Base-by-base conservation (phyloP, 371 early-diverging fungal species). In the Zancudomyces culisetae region DNA sequence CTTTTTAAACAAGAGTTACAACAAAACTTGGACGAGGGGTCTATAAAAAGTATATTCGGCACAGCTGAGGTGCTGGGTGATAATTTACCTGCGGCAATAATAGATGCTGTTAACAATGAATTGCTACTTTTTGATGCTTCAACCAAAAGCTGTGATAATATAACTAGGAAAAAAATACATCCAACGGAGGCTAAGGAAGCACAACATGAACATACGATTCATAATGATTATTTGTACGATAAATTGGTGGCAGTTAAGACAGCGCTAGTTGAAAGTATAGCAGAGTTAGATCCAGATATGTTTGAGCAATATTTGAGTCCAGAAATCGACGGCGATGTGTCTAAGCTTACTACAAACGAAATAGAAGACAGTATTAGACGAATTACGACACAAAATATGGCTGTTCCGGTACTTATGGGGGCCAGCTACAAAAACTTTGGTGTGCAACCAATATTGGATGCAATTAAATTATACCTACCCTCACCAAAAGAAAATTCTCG, bases 401-500 rank as follows among this genome's bases (percentile, higher is more conserved):
- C 74, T 1, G 76, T 85, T 0, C 95, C 97, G 3, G 90, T 96
- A 1, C 66, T 92, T 2, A 82, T 87, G 45, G 95, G 93, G 26
- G 78, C 95, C 1, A 72, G 90, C n/a, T 89, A 82, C 62, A 76
- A 75, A 55, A 90, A 94, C 56, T 64, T 83, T 20, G 95, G 93
- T 18, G 92, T 94, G 1, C 92, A 93, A 57, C 91, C 91, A 12
- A 58, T 94, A 19, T 62, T 96, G 57, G 90, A 93, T 59, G 90
- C 92, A 12, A 72, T 91, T 0, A 53, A 85, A 20, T 78, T 89
- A 47, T 95, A 87, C 54, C 60, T 96, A 3, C 97, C 97, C 0
- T 75, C 76, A 1, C 96, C 95, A 0, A 49, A 70, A 4, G n/a
- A n/a, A n/a, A n/a, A n/a, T n/a, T n/a, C n/a, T n/a, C n/a, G n/a